A percentile compares a stretch with the other conserved stretches of the same genome.
phyloP scores from a whole-genome alignment of 305 asterid genomes.

The Solanum chacoense region DNA sequence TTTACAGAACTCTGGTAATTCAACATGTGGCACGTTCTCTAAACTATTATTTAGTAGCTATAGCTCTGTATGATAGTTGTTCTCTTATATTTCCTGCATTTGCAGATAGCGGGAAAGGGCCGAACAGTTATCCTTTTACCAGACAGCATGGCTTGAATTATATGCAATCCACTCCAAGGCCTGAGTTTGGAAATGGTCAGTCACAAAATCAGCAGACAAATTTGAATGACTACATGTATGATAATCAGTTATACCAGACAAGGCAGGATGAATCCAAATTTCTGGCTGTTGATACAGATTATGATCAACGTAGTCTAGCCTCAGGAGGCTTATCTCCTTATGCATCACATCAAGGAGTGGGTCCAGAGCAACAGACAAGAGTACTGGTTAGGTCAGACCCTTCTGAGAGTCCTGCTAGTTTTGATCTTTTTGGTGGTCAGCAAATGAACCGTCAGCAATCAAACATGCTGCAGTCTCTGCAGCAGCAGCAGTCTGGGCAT shows the following conservation, averaged over 20 bases:
- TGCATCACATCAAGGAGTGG: slow-evolving; percentile 41
- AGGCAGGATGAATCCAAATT: slow-evolving; percentile 20
- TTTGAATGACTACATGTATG: slow-evolving; percentile 18
- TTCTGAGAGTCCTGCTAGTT: slow-evolving; percentile 53
- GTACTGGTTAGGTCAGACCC: slow-evolving; percentile 45
- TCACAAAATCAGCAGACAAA: slow-evolving; percentile 15
- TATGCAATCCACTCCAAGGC: slow-evolving; percentile 45
- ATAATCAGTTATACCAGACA: slow-evolving; percentile 20
- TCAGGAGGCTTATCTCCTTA: background rate
- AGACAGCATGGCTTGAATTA: slow-evolving; percentile 49
- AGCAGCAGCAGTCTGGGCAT: slow-evolving; percentile 57
- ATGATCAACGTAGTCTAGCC: background rate
- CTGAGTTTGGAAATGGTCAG: slow-evolving; percentile 43
- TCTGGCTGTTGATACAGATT: slow-evolving; percentile 26
- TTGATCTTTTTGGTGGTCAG: slow-evolving; percentile 84
- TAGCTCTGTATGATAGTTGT: slow-evolving; percentile 5
- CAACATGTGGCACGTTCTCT: slow-evolving; percentile 6
- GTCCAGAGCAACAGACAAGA: slow-evolving; percentile 48
- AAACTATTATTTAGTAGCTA: slow-evolving; percentile 18
- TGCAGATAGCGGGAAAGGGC: slow-evolving; percentile 59
- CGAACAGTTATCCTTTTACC: slow-evolving; percentile 36
- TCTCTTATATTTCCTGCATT: slow-evolving; percentile 11
- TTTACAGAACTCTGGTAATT: slow-evolving; percentile 41
- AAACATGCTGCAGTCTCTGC: slow-evolving; percentile 57
- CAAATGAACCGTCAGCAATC: slow-evolving; percentile 68